phyloP scores from a whole-genome alignment of 306 rosid genomes.

The Cucumis cinereus region DNA sequence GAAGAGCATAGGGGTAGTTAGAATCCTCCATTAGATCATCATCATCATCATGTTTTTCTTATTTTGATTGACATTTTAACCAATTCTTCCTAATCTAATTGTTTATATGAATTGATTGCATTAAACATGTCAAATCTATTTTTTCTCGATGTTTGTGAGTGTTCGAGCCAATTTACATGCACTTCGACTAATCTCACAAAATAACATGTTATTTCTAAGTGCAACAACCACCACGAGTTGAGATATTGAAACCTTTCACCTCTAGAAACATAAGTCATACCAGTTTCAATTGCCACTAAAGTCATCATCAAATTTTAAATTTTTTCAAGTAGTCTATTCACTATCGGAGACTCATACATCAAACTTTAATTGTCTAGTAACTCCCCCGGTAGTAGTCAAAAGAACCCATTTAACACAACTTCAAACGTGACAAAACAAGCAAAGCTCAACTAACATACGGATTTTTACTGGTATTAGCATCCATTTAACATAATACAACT shows the following conservation, averaged over 20 bases:
- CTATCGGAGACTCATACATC: background rate
- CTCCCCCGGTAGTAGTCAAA: background rate
- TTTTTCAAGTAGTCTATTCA: background rate
- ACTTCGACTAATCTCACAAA: no score
- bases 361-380: background rate
- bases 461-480: background rate
- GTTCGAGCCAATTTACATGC: no score
- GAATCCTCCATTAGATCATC: no score
- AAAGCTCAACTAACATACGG: no score
- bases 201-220: no score
- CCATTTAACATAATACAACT: background rate
- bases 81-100: background rate
- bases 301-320: background rate
- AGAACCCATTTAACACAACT: background rate
- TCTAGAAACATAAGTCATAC: no score
- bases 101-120: background rate
- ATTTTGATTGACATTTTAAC: conserved; percentile 1
- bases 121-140: background rate
- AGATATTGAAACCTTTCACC: no score
- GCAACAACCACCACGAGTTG: no score
- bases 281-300: no score
- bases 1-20: background rate
- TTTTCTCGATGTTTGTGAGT: background rate
- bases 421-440: background rate
- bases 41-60: no score